Percentiles rank a stretch among this genome's conserved stretches.
These are phyloP conservation scores for Apiotrichum siamense DNA, from an alignment of 1,284 basidiomycete genomes.

Conservation along the genomic window DNA sequence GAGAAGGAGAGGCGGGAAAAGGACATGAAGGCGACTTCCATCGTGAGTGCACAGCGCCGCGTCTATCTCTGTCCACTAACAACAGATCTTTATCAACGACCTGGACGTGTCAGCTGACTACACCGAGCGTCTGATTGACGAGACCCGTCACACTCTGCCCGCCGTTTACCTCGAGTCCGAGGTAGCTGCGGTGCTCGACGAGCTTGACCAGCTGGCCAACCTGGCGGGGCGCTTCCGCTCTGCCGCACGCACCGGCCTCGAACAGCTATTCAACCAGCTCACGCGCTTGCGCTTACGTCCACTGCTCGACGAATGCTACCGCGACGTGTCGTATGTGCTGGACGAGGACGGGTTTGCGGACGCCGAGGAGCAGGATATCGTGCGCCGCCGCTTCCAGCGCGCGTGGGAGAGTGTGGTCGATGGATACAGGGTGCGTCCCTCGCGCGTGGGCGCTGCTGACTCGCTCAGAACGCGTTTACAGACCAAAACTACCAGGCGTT, in stretches of 20 bases:
- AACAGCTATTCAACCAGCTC: slow-evolving; percentile 90
- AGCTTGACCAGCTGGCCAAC: slow-evolving; percentile 32
- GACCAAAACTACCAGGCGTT: slow-evolving; percentile 80
- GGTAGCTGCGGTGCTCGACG: slow-evolving; percentile 39
- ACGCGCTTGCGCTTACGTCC: slow-evolving; percentile 76
- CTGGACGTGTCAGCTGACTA: slow-evolving; percentile 80
- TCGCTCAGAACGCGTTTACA: slow-evolving; percentile 66
- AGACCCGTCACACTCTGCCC: slow-evolving; percentile 57
- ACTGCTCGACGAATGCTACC: slow-evolving; percentile 79
- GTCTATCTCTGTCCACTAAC: background rate
- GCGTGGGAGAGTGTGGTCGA: slow-evolving; percentile 78
- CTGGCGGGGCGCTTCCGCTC: slow-evolving; percentile 61
- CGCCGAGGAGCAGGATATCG: slow-evolving; percentile 76
- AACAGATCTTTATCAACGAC: slow-evolving; percentile 77
- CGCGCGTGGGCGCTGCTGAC: no score
- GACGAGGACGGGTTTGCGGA: slow-evolving; percentile 80
- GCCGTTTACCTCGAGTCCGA: slow-evolving; percentile 67
- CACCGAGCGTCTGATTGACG: slow-evolving; percentile 69
- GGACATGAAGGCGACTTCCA: slow-evolving; percentile 69
- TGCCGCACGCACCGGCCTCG: slow-evolving; percentile 72
- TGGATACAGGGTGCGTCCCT: slow-evolving; percentile 55
- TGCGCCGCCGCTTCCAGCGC: slow-evolving; percentile 78
- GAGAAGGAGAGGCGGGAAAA: slow-evolving; percentile 66
- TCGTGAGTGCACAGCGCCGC: slow-evolving; percentile 55
- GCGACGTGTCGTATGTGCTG: slow-evolving; percentile 77